Evolutionary conservation across 805 yeast genomes (phyloP), one percentile per base, ranked within the genome.

Genomic region (Candida taoyuanica): DNA sequence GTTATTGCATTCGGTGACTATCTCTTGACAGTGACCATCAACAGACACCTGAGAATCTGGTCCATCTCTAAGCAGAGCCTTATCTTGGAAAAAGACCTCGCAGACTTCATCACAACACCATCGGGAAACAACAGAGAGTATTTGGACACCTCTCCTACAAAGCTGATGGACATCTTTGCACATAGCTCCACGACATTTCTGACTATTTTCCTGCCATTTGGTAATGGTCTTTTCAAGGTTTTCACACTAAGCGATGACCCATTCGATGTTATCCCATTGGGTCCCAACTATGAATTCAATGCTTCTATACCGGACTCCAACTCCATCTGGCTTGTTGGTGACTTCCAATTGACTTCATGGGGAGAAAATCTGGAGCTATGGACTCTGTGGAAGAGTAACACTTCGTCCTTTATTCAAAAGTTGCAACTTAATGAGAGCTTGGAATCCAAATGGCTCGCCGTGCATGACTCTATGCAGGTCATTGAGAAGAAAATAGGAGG

Each of bases 331-430:
- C 59, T 66, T 28, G 60, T 74, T 31, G 67, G 70, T 41, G 79
- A 74, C 46, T 68, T 65, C 46, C 54, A 59, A 40, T 47, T 73
- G 18, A 39, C 48, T 3, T 39, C 38, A 7, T n/a, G 39, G 2
- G 31, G 31, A 6, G 36, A 40, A 1, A 38, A 46, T 26, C 38
- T 68, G 16, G 60, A 62, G 30, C 44, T 73, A 3, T 60, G 68
- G 54, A 63, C 68, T 1, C 59, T 81, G 24, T 78, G 85, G 85
- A 81, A 80, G 51, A 75, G 84, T 47, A 80, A 81, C 44, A 68
- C 74, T 2, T 67, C 74, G 1, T 71, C 78, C 12, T 59, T 68
- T 29, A 46, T 74, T n/a, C 67, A 68, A 40, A 48, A 59, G 12
- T 44, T 66, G 27, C 55, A 59, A 12, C 39, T 67, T 15, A 35